These are phyloP conservation scores for Ceratocystis albifundus DNA, from an alignment of 2,329 filamentous ascomycete genomes.

Conservation along the genomic window DNA sequence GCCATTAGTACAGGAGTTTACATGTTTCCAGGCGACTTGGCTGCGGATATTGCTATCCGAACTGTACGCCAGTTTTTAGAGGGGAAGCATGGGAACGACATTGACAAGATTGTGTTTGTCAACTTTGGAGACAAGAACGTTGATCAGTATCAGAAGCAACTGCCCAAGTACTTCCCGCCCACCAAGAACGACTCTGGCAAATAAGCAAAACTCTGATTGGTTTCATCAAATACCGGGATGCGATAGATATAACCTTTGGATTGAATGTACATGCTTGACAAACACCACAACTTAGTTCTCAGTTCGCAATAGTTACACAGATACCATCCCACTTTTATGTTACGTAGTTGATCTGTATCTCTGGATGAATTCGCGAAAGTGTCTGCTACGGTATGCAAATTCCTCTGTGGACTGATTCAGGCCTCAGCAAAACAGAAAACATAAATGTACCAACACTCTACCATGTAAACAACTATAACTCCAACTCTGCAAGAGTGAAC, in stretches of 20 bases:
- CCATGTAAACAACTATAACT: background rate
- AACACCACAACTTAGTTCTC: background rate
- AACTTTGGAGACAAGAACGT: slow-evolving; percentile 72
- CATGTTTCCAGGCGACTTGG: slow-evolving; percentile 65
- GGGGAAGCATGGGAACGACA: slow-evolving; percentile 33
- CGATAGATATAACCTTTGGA: too few relatives aligned
- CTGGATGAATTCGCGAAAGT: too few relatives aligned
- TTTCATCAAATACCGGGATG: too few relatives aligned
- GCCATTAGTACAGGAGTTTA: slow-evolving; percentile 83
- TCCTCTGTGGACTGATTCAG: background rate
- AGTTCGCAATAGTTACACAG: background rate
- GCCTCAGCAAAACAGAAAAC: background rate
- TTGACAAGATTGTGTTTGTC: slow-evolving; percentile 74
- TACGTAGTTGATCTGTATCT: background rate
- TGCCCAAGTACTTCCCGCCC: slow-evolving; percentile 39
- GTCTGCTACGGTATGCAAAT: too few relatives aligned
- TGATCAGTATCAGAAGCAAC: slow-evolving; percentile 52
- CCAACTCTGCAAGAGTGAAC: background rate
- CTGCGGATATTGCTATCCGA: slow-evolving; percentile 58
- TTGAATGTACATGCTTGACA: background rate
- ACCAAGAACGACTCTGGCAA: background rate
- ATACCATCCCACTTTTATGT: background rate
- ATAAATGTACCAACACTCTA: background rate
- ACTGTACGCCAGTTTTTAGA: slow-evolving; percentile 47
- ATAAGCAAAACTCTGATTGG: too few relatives aligned